Evolutionary conservation across 2,329 filamentous ascomycete species (phyloP).

Genomic region (Talaromyces verruculosus): DNA sequence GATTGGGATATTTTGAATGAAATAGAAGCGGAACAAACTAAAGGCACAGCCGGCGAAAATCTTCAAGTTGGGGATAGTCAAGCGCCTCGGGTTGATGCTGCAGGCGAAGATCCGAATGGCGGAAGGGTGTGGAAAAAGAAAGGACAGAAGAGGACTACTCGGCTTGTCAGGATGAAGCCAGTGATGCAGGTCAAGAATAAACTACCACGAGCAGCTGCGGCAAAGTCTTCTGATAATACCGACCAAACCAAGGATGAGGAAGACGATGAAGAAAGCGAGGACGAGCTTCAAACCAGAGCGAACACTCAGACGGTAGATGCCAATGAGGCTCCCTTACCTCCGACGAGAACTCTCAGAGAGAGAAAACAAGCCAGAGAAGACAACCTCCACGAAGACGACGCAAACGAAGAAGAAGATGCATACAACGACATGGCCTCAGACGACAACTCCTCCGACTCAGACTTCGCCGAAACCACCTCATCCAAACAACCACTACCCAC

Average conservation of each 20-base stretch:
- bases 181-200: conserved; percentile 33
- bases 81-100: conserved; percentile 16
- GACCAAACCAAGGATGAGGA: conserved; percentile 29
- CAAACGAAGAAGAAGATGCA: not conserved
- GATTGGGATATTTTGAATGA: conserved; percentile 47
- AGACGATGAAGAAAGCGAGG: conserved; percentile 28
- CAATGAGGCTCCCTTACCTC: not conserved
- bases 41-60: conserved; percentile 25
- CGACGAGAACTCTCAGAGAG: not conserved
- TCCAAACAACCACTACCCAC: conserved; percentile 1
- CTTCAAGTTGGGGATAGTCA: conserved; percentile 43
- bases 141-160: conserved; percentile 51
- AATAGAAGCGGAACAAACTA: conserved; percentile 43
- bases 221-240: not conserved
- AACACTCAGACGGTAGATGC: not conserved
- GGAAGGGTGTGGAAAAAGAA: conserved; percentile 47
- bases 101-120: conserved; percentile 15
- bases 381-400: not conserved
- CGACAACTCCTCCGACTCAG: conserved; percentile 18
- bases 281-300: conserved; percentile 25
- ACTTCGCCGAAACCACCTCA: conserved; percentile 11
- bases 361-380: not conserved
- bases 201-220: conserved; percentile 22
- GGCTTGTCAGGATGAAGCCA: conserved; percentile 46
- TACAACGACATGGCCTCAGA: conserved; percentile 25